These are phyloP conservation scores for Sporothrix brunneoviolacea DNA, from an alignment of 2,329 filamentous ascomycete species.

Conservation along the genomic window DNA sequence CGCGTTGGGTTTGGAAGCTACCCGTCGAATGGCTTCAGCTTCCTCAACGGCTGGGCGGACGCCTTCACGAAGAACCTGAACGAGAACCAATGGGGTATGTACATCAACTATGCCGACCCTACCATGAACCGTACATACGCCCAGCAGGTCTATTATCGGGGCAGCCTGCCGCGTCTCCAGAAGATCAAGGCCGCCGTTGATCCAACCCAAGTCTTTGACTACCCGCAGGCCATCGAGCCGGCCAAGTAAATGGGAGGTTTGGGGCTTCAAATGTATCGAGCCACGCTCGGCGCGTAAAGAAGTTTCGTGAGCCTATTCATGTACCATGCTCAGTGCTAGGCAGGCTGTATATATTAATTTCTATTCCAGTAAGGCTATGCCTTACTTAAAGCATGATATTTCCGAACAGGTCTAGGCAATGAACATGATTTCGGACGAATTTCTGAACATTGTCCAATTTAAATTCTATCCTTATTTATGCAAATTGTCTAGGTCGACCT, in stretches of 20 bases:
- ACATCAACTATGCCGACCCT: constrained; percentile 49
- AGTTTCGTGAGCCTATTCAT: no score
- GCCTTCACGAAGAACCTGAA: constrained; percentile 24
- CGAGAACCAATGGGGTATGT: constrained; percentile 38
- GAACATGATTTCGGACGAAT: no score
- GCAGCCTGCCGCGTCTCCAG: constrained; percentile 30
- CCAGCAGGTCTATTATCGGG: constrained; percentile 42
- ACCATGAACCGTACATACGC: constrained; percentile 39
- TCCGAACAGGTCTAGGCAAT: no score
- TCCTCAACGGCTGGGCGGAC: constrained; percentile 36
- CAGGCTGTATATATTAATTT: no score
- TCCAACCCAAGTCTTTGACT: constrained; percentile 35
- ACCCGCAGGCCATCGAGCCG: constrained; percentile 28
- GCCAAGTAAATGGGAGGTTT: not conserved
- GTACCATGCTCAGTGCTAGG: no score
- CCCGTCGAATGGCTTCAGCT: constrained; percentile 29
- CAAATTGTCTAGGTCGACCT: no score
- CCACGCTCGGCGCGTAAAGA: no score
- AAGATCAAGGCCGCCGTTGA: constrained; percentile 34
- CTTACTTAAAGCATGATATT: no score
- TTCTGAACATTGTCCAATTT: no score
- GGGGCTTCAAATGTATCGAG: no score
- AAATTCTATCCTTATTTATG: no score
- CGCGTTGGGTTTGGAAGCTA: constrained; percentile 26
- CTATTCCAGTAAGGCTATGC: no score